phyloP scores from a whole-genome alignment of 2,329 filamentous ascomycete species.

The Cryphonectria japonica region DNA sequence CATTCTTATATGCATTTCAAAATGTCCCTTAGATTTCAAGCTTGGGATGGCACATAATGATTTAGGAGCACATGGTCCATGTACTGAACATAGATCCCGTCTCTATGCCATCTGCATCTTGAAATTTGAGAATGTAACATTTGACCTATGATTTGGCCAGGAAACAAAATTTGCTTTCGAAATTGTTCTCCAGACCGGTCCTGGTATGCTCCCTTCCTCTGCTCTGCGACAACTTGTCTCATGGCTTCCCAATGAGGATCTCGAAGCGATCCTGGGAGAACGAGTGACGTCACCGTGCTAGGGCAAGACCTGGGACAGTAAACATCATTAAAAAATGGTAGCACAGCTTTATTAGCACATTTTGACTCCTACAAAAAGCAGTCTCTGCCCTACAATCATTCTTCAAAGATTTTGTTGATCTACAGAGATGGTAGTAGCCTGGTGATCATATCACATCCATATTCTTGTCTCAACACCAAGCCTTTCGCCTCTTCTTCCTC shows the following conservation, averaged over 20 bases:
- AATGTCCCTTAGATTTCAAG: too few relatives aligned
- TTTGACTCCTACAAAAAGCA: neutral
- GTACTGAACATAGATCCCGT: too few relatives aligned
- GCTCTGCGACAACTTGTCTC: neutral
- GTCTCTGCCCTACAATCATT: neutral
- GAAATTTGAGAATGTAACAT: neutral
- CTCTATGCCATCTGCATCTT: neutral
- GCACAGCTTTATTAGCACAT: neutral
- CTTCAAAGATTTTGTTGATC: neutral
- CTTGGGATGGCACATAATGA: too few relatives aligned
- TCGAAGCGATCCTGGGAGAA: neutral
- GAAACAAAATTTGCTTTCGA: neutral
- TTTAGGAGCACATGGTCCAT: too few relatives aligned
- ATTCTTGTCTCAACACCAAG: neutral
- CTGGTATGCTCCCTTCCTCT: neutral
- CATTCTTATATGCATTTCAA: too few relatives aligned
- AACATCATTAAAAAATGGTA: neutral
- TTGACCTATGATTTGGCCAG: neutral
- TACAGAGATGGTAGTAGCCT: neutral
- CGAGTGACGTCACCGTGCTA: slow-evolving; percentile 7
- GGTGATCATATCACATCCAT: neutral
- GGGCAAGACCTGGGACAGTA: neutral
- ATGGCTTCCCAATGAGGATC: slow-evolving; percentile 2
- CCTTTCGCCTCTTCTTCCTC: neutral
- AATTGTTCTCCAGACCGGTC: neutral